Percentiles rank a stretch among this genome's conserved stretches.
phyloP scores from a whole-genome alignment of 2,329 filamentous ascomycete genomes.

The Colletotrichum zoysiae region DNA sequence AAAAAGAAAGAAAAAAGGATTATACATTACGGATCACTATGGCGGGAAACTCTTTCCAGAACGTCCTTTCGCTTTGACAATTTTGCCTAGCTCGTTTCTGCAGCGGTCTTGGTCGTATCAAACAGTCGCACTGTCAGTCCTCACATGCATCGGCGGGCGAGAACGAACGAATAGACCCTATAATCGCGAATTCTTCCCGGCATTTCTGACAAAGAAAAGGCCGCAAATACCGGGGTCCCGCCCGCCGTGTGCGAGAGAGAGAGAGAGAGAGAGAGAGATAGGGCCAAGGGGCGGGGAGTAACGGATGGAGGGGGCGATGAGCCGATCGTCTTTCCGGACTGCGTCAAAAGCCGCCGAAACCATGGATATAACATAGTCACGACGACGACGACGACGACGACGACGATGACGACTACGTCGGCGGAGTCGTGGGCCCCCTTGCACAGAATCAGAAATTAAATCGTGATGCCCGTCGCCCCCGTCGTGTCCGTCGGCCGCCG shows the following conservation, averaged over 20 bases:
- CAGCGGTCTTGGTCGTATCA: constrained; percentile 32
- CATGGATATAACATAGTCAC: neutral
- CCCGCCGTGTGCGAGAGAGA: constrained; percentile 13
- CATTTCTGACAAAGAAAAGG: constrained; percentile 30
- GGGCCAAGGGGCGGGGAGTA: neutral
- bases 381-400: constrained; percentile 1
- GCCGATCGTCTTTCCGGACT: constrained; percentile 6
- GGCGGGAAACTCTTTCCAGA: neutral
- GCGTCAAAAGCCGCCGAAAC: neutral
- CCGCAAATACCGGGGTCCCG: constrained; percentile 12
- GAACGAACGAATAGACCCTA: neutral
- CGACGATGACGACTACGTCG: neutral
- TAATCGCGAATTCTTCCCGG: constrained; percentile 28
- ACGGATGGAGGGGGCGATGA: neutral
- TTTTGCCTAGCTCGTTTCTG: constrained; percentile 20
- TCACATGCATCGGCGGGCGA: constrained; percentile 29
- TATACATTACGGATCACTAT: neutral
- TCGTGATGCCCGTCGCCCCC: neutral
- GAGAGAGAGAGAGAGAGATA: constrained; percentile 1
- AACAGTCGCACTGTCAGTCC: constrained; percentile 37
- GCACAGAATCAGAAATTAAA: neutral
- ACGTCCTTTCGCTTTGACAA: constrained; percentile 27
- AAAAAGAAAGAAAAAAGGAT: neutral
- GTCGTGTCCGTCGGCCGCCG: neutral
- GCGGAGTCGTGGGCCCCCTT: neutral